A percentile compares a stretch with the other conserved stretches of the same genome.
These are phyloP conservation scores for Aspergillus arachidicola DNA, from an alignment of 2,329 filamentous ascomycete genomes.

Conservation along the genomic window DNA sequence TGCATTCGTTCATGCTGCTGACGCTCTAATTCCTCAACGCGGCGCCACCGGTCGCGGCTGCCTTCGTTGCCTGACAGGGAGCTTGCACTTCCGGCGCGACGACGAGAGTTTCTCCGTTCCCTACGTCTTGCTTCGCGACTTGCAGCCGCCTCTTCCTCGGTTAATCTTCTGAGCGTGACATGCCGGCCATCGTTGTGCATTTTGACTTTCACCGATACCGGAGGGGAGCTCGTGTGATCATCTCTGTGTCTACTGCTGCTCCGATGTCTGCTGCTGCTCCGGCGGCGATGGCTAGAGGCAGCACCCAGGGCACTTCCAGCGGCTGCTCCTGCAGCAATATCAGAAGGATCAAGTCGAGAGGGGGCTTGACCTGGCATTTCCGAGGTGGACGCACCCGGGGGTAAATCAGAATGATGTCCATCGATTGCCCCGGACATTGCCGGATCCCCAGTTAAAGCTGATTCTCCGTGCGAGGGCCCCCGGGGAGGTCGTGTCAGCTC, in stretches of 20 bases:
- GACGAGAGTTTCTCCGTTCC: slow-evolving; percentile 45
- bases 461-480: slow-evolving; percentile 34
- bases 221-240: slow-evolving; percentile 56
- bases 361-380: slow-evolving; percentile 29
- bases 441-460: slow-evolving; percentile 36
- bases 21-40: slow-evolving; percentile 53
- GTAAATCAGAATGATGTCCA: slow-evolving; percentile 36
- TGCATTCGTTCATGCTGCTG: slow-evolving; percentile 48
- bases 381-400: slow-evolving; percentile 44
- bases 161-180: slow-evolving; percentile 63
- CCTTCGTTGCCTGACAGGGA: slow-evolving; percentile 46
- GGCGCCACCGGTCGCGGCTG: slow-evolving; percentile 48
- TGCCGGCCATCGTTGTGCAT: slow-evolving; percentile 66
- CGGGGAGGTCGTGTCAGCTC: slow-evolving; percentile 36
- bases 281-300: slow-evolving; percentile 34
- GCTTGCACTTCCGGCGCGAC: slow-evolving; percentile 43
- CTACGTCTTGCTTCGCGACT: slow-evolving; percentile 58
- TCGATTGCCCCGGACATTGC: slow-evolving; percentile 34
- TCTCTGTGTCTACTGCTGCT: slow-evolving; percentile 34
- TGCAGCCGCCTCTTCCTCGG: slow-evolving; percentile 64
- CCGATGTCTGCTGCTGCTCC: slow-evolving; percentile 32
- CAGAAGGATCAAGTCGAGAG: slow-evolving; percentile 25
- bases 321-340: slow-evolving; percentile 34
- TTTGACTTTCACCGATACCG: slow-evolving; percentile 65
- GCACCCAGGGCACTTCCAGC: slow-evolving; percentile 36